Evolutionary conservation across 192 early-diverging fungal species (phyloP), one percentile per base, ranked within the genome.

Genomic region (Podila verticillata): DNA sequence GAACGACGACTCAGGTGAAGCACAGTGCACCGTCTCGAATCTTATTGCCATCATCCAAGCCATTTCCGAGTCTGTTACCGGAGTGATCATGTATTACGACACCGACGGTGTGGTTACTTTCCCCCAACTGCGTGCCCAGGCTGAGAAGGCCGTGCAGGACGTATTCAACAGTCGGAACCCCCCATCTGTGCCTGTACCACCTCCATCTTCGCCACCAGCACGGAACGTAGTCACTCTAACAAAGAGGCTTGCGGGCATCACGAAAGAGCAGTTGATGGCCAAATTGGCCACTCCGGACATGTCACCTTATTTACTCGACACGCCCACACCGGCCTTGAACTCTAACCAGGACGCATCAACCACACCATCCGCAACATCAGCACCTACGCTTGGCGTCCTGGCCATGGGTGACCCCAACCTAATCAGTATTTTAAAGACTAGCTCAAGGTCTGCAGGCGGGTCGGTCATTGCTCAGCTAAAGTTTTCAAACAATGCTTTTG

Each of bases 51-150:
- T 80, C 28, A 56, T 80, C 0, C 61, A 72, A 20, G 77, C 77
- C 56, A 72, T 80, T 47, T 80, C 77, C 13, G 44, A 63, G 7
- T 34, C 60, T 3, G 61, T 72, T 7, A 80, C 70, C 0, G 77
- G 77, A 10, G 66, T 80, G 5, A 68, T 80, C 29, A 68, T 80
- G 54, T 80, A 80, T 26, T 60, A 68, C 28, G 77, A 80, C 28
- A 2, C 19, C 13, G 36, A 67, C 0, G 51, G 63, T 9, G 44
- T 20, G 19, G 24, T 68, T 39, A 36, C 77, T 9, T 68, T 54
- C 35, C n/a, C 20, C n/a, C 70, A 80, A 20, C 15, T 80, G 34
- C 66, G 51, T 19, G 36, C 39, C 22, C 70, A 80, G 48, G 68
- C 77, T 3, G 51, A 80, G 26, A 28, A 22, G 12, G 77, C 77